Evolutionary conservation across 1,139 yeast genomes (phyloP).

Genomic region (Magnusiomyces suaveolens): DNA sequence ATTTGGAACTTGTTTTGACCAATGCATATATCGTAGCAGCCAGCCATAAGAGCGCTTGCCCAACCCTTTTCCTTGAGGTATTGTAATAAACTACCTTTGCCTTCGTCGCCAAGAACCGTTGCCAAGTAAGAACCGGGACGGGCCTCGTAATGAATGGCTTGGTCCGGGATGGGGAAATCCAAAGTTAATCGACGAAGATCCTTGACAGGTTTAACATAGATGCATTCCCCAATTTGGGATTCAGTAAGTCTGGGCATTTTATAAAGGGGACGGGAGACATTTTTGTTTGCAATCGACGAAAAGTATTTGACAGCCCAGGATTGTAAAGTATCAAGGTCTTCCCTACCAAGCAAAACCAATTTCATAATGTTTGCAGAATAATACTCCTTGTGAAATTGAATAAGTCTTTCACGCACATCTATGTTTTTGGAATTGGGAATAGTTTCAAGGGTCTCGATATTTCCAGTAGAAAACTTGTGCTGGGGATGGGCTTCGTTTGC

Average conservation of each 20-base stretch:
- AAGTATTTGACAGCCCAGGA: slow-evolving; percentile 65
- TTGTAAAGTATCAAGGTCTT: slow-evolving; percentile 60
- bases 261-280: slow-evolving; percentile 45
- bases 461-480: slow-evolving; percentile 67
- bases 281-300: slow-evolving; percentile 48
- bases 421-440: slow-evolving; percentile 43
- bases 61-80: slow-evolving; percentile 63
- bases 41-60: slow-evolving; percentile 73
- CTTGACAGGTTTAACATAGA: slow-evolving; percentile 73
- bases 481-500: slow-evolving; percentile 65
- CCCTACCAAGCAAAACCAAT: slow-evolving; percentile 74
- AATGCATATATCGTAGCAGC: slow-evolving; percentile 57
- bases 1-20: slow-evolving; percentile 60
- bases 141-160: slow-evolving; percentile 50
- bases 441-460: slow-evolving; percentile 49
- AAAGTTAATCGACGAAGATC: slow-evolving; percentile 60
- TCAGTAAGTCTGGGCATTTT: slow-evolving; percentile 36
- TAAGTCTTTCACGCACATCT: slow-evolving; percentile 59
- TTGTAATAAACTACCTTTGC: slow-evolving; percentile 68
- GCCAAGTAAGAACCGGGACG: slow-evolving; percentile 64
- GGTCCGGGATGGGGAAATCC: slow-evolving; percentile 67
- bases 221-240: slow-evolving; percentile 44
- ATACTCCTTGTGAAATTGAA: slow-evolving; percentile 47
- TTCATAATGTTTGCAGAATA: slow-evolving; percentile 80
- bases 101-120: slow-evolving; percentile 88